Conservation (phyloP, 495 filamentous ascomycete genomes). For the Penicillium crystallinum region DNA sequence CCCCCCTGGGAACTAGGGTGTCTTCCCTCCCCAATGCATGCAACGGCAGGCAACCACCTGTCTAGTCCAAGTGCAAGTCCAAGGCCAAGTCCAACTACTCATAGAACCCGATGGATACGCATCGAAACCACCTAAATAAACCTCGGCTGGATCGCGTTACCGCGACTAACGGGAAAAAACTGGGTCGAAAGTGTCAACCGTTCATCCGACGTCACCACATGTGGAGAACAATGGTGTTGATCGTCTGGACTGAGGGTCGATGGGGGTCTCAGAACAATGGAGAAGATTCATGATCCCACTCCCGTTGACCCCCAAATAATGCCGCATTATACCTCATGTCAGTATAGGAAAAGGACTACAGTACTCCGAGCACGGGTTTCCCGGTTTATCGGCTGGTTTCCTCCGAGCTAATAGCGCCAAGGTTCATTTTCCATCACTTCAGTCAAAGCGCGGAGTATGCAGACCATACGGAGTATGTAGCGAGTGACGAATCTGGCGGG, state of each 20-base stretch:
- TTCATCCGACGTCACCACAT: conserved; percentile 23
- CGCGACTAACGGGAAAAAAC: conserved; percentile 17
- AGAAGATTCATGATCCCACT: background rate
- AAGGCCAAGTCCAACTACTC: background rate
- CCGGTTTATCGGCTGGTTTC: conserved; percentile 9
- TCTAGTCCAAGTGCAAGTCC: too few relatives aligned
- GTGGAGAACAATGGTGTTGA: conserved; percentile 7
- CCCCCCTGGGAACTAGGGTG: background rate
- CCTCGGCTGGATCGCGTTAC: conserved; percentile 12
- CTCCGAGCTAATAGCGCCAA: conserved; percentile 7
- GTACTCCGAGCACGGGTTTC: conserved; percentile 14
- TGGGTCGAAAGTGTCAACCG: conserved; percentile 17
- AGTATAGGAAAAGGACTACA: conserved; percentile 11
- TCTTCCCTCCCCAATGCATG: background rate
- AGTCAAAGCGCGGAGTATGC: background rate
- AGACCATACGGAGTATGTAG: background rate
- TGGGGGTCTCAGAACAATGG: background rate
- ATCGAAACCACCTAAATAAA: background rate
- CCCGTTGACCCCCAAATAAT: background rate
- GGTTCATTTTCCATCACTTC: background rate
- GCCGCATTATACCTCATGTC: background rate
- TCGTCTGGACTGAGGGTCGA: background rate
- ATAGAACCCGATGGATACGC: background rate
- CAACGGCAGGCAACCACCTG: background rate
- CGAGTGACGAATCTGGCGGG: background rate